phyloP scores from a whole-genome alignment of 805 yeast species.

The Maudiozyma barnettii region DNA sequence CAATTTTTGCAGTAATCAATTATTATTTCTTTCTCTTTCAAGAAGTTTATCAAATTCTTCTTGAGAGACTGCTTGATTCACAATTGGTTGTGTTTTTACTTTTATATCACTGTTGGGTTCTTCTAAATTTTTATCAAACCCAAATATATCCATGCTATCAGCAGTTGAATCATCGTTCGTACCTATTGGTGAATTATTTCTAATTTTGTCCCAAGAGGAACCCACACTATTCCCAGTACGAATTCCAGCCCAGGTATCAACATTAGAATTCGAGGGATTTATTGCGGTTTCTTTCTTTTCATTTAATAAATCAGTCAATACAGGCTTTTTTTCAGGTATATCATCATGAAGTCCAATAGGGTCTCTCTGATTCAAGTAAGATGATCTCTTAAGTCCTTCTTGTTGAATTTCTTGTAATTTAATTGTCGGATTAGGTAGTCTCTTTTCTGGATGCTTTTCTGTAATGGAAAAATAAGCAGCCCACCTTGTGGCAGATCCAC shows the following conservation, averaged over 20 bases:
- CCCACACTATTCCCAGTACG: slow-evolving; percentile 24
- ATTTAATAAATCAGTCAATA: neutral
- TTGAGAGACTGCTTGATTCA: slow-evolving; percentile 3
- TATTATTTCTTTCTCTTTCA: slow-evolving; percentile 3
- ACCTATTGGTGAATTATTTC: neutral
- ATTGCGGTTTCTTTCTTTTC: neutral
- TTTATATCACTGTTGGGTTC: too few species aligned
- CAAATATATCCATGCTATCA: too few species aligned
- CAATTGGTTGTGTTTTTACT: too few species aligned
- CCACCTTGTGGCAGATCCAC: slow-evolving; percentile 35
- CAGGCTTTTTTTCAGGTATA: neutral
- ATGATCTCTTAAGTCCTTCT: slow-evolving; percentile 3
- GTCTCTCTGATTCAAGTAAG: slow-evolving; percentile 31
- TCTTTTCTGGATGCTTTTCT: slow-evolving; percentile 39
- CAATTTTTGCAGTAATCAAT: neutral
- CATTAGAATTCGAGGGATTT: neutral
- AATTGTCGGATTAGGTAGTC: slow-evolving; percentile 47
- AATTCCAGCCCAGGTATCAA: slow-evolving; percentile 31
- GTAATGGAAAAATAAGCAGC: slow-evolving; percentile 45
- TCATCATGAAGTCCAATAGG: slow-evolving; percentile 33
- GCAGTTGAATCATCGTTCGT: too few species aligned
- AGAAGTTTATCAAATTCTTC: slow-evolving; percentile 12
- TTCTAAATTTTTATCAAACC: too few species aligned
- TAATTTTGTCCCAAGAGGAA: slow-evolving; percentile 26
- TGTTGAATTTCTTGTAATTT: slow-evolving; percentile 25